Evolutionary conservation across 495 filamentous ascomycete genomes (phyloP).

Genomic region (Lichina pygmaea): DNA sequence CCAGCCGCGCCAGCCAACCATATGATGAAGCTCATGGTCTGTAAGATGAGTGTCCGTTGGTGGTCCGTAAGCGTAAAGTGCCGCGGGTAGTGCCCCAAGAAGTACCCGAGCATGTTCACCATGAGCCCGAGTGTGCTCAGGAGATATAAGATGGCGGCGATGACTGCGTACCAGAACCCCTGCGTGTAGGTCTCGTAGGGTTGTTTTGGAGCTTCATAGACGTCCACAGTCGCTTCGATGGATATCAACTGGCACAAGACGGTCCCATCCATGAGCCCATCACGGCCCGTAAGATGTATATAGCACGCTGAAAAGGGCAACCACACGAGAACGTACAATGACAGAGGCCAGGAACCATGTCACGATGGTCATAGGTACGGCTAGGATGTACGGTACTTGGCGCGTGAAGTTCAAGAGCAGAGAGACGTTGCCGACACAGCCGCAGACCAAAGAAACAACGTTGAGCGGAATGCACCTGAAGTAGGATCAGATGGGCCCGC

Average conservation of each 20-base stretch:
- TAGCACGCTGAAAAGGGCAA: not conserved
- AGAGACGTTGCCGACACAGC: constrained; percentile 42
- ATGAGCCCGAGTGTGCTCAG: constrained; percentile 34
- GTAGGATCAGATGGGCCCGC: too few relatives aligned
- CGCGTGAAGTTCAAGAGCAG: constrained; percentile 68
- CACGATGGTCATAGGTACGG: constrained; percentile 39
- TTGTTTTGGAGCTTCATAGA: constrained; percentile 28
- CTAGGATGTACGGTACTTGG: constrained; percentile 50
- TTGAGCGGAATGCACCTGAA: constrained; percentile 23
- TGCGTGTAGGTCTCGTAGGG: constrained; percentile 39
- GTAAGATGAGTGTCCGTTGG: constrained; percentile 38
- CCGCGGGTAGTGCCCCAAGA: constrained; percentile 50
- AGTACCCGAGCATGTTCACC: constrained; percentile 57
- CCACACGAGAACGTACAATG: constrained; percentile 22
- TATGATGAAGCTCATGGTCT: constrained; percentile 32
- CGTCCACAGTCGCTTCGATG: constrained; percentile 29
- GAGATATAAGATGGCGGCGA: constrained; percentile 39
- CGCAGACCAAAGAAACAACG: constrained; percentile 33
- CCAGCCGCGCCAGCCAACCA: constrained; percentile 34
- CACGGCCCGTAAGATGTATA: too few relatives aligned
- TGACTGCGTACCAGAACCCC: constrained; percentile 52
- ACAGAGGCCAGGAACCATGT: constrained; percentile 38
- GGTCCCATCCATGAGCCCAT: not conserved
- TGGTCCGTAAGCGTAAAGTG: constrained; percentile 47
- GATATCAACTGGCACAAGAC: constrained; percentile 24